A percentile compares a stretch with the other conserved stretches of the same genome.
Evolutionary conservation across 2,329 filamentous ascomycete species (phyloP).

Genomic region (Teratosphaeria epicoccoides): DNA sequence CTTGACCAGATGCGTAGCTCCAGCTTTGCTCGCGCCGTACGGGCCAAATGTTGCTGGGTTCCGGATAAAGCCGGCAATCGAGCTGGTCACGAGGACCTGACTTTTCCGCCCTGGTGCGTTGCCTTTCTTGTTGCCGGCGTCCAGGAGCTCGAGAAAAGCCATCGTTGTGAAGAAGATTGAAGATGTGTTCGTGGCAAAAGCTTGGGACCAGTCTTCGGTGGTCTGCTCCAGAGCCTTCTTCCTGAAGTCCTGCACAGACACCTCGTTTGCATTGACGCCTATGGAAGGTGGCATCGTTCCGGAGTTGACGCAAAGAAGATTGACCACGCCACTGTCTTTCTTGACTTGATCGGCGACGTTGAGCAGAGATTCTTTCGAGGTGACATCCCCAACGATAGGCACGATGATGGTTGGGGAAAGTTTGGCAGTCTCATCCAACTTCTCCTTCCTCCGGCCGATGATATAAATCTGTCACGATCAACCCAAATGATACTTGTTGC

Average conservation of each 20-base stretch:
- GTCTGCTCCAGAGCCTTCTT: constrained; percentile 3
- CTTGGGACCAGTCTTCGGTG: constrained; percentile 7
- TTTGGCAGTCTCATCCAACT: constrained; percentile 36
- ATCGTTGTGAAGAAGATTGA: constrained; percentile 25
- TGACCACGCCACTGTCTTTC: constrained; percentile 25
- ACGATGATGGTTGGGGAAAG: constrained; percentile 26
- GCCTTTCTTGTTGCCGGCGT: constrained; percentile 31
- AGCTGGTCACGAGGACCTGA: constrained; percentile 39
- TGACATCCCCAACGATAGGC: constrained; percentile 35
- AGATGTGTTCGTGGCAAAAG: constrained; percentile 7
- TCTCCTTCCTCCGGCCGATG: constrained; percentile 38
- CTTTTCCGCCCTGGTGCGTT: constrained; percentile 20
- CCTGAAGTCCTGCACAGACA: constrained; percentile 6
- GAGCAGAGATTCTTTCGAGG: constrained; percentile 31
- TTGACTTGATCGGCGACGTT: constrained; percentile 28
- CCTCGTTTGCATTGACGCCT: constrained; percentile 3
- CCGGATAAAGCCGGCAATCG: constrained; percentile 36
- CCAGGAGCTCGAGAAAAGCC: constrained; percentile 33
- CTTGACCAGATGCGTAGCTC: constrained; percentile 40
- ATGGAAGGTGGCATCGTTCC: constrained; percentile 21
- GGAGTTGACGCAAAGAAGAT: constrained; percentile 29
- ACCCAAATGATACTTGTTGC: neutral
- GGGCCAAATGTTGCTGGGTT: constrained; percentile 26
- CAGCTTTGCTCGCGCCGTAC: constrained; percentile 39
- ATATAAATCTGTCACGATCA: constrained; percentile 29